Conservation (phyloP, 768 basidiomycete species). For the Imleria badia region DNA sequence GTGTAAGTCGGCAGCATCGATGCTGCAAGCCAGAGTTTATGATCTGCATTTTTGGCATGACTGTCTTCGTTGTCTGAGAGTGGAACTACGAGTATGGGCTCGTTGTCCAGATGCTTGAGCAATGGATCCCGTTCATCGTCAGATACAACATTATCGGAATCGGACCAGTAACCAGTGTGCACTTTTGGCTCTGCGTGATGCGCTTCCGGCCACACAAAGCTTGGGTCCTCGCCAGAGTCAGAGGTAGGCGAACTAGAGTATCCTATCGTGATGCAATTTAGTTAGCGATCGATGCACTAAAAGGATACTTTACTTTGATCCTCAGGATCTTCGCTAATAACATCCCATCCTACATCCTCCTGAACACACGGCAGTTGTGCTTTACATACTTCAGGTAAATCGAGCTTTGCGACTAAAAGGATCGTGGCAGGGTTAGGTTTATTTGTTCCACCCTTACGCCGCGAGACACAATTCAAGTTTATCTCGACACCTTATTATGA, state of each 20-base stretch:
- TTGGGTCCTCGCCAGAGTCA: slow-evolving; percentile 4
- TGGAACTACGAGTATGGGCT: slow-evolving; percentile 22
- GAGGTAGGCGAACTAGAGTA: slow-evolving; percentile 10
- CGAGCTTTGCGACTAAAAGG: slow-evolving; percentile 21
- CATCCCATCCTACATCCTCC: not conserved
- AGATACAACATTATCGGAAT: slow-evolving; percentile 16
- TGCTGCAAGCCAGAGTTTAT: slow-evolving; percentile 34
- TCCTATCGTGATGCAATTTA: not conserved
- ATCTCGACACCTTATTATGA: slow-evolving; percentile 41
- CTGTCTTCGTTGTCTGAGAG: slow-evolving; percentile 14
- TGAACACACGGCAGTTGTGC: not conserved
- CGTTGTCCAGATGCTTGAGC: slow-evolving; percentile 7
- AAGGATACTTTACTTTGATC: slow-evolving; percentile 9
- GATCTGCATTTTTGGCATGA: not conserved
- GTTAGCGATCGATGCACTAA: too few relatives aligned
- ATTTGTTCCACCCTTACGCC: slow-evolving; percentile 2
- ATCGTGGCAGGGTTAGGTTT: slow-evolving; percentile 12
- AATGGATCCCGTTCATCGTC: slow-evolving; percentile 23
- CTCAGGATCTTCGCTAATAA: slow-evolving; percentile 1
- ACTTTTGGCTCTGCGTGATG: slow-evolving; percentile 10
- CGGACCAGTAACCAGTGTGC: slow-evolving; percentile 22
- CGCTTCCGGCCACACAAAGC: slow-evolving; percentile 15
- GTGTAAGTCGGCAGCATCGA: slow-evolving; percentile 45
- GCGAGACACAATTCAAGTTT: slow-evolving; percentile 37
- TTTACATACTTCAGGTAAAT: slow-evolving; percentile 5